These are phyloP conservation scores for Malus fusca DNA, from an alignment of 306 rosid species.

Conservation along the genomic window DNA sequence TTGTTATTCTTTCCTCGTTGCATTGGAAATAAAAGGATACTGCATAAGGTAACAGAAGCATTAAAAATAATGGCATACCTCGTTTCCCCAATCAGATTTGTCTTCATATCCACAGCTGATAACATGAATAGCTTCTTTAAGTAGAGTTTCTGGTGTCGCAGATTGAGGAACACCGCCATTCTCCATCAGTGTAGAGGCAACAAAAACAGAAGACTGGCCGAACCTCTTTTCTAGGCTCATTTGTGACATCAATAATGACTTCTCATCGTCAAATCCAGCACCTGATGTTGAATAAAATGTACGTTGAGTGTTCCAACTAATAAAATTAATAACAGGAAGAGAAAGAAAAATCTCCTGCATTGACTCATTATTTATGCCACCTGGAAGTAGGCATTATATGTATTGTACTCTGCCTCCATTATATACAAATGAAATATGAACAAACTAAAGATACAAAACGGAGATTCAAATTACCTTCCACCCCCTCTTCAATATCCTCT, in stretches of 20 bases:
- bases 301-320: background rate
- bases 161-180: conserved; percentile 98
- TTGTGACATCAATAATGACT: conserved; percentile 76
- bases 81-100: conserved; percentile 88
- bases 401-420: background rate
- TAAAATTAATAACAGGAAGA: background rate
- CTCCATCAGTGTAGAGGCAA: conserved; percentile 95
- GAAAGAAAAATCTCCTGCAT: background rate
- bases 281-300: conserved; percentile 33
- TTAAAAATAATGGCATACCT: conserved; percentile 40
- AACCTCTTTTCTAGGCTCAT: conserved; percentile 93
- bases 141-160: conserved; percentile 90
- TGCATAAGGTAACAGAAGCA: conserved; percentile 1
- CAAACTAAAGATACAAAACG: background rate
- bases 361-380: background rate
- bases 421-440: background rate
- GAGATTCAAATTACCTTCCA: conserved; percentile 56
- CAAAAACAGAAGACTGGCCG: conserved; percentile 88
- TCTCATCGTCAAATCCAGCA: conserved; percentile 91
- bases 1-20: background rate
- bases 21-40: background rate
- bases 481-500: conserved; percentile 94
- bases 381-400: background rate
- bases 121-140: conserved; percentile 97
- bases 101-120: conserved; percentile 99